These are phyloP conservation scores for Fusarium solani-melongenae DNA, from an alignment of 2,329 filamentous ascomycete species.

Conservation along the genomic window DNA sequence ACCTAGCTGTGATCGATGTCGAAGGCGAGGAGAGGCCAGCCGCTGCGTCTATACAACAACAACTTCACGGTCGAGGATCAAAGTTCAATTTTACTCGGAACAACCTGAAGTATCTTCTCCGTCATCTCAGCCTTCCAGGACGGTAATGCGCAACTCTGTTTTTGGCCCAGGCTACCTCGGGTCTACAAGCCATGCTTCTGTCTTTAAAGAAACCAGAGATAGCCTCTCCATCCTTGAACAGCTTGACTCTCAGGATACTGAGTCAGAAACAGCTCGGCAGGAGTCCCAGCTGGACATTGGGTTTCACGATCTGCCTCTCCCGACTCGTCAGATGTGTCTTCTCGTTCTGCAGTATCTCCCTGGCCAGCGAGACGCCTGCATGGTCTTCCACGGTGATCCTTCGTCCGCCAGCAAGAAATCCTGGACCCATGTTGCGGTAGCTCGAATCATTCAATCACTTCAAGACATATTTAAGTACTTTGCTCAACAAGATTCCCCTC, in stretches of 20 bases:
- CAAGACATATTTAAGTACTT: constrained; percentile 47
- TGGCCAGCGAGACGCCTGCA: constrained; percentile 16
- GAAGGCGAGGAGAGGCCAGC: constrained; percentile 42
- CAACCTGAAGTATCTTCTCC: neutral
- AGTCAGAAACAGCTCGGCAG: neutral
- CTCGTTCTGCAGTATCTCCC: constrained; percentile 21
- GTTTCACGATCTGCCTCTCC: constrained; percentile 33
- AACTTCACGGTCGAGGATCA: constrained; percentile 15
- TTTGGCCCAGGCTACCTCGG: constrained; percentile 54
- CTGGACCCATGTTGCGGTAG: constrained; percentile 49
- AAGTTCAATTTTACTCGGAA: neutral
- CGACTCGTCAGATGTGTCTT: constrained; percentile 31
- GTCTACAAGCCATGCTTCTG: constrained; percentile 55
- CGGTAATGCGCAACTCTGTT: constrained; percentile 26
- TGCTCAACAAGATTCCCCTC: constrained; percentile 37
- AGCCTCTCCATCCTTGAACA: constrained; percentile 49
- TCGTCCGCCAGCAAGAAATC: constrained; percentile 31
- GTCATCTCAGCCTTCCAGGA: constrained; percentile 9
- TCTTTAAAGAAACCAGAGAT: constrained; percentile 55
- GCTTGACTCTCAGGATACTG: neutral
- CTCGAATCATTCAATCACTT: constrained; percentile 48
- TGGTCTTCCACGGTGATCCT: constrained; percentile 21
- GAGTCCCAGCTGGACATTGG: constrained; percentile 4
- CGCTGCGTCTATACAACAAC: constrained; percentile 50
- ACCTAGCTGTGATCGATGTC: constrained; percentile 43